Base-by-base conservation (phyloP, 305 asterid genomes). In the Rubia tinctorum region DNA sequence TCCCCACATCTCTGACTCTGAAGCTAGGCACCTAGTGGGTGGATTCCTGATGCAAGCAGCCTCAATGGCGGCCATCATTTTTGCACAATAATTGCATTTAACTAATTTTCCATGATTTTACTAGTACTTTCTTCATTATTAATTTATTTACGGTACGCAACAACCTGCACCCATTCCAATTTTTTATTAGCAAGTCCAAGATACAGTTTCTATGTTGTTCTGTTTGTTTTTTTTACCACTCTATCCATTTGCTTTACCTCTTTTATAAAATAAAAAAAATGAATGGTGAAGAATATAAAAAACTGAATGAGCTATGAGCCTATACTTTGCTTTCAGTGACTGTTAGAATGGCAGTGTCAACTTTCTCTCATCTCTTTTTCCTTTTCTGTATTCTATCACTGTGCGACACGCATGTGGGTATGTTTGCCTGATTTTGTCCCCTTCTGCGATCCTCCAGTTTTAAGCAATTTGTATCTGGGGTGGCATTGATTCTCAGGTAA, bases 21-120 rank as follows among this genome's bases (percentile, higher is more conserved):
- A 58, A 22, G 55, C 55, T 15, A 18, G 13, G 60, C 39, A 9
- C 42, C n/a, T 63, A 68, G 72, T 60, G 84, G 75, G 78, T 76
- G 84, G 84, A 40, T 75, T 78, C 81, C 82, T 69, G 82, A 80
- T 79, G 89, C 75, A 76, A 77, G 78, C 59, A 53, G 34, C 87
- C 81, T 82, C 91, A 73, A 82, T 88, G 93, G 91, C 83, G 84
- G 85, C 91, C 88, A 82, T 74, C 76, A 83, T 82, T 79, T 53
- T 58, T 58, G 64, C 64, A 58, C 59, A 53, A 53, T 58, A 22
- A 58, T 58, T 78, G 73, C 85, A 74, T 85, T 30, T 72, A 75
- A 71, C 83, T 65, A 73, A 73, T 23, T 47, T 7, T 12, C 8
- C 49, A 63, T 37, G 37, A 64, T 37, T 64, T 37, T 65, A 65